Conservation (phyloP, 306 rosid genomes). For the Abrus precatorius region DNA sequence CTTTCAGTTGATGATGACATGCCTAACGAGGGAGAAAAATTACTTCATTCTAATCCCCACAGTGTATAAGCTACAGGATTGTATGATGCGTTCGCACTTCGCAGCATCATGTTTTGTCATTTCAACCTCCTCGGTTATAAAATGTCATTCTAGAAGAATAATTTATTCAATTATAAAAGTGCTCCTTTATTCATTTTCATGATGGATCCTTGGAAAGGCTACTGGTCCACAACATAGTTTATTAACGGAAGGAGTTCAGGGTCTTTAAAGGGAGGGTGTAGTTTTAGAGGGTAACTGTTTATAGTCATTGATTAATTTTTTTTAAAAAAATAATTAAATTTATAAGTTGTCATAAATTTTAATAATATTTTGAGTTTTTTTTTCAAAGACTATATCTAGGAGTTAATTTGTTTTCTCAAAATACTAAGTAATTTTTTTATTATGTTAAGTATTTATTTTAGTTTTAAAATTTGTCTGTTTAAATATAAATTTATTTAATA, state of each 20-base stretch:
- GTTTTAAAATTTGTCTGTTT: too few species aligned
- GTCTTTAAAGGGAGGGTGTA: too few species aligned
- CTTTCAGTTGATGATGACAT: constrained; percentile 58
- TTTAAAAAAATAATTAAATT: too few species aligned
- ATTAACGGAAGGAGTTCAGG: background rate
- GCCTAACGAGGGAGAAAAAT: constrained; percentile 73
- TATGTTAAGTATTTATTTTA: too few species aligned
- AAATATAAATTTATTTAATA: too few species aligned
- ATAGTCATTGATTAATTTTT: too few species aligned
- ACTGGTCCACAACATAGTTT: background rate
- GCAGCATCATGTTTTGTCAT: background rate
- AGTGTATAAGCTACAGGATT: constrained; percentile 62
- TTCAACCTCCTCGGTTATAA: background rate
- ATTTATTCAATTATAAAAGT: constrained; percentile 2
- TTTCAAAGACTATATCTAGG: too few species aligned
- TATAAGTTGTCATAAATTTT: too few species aligned
- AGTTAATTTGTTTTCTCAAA: too few species aligned
- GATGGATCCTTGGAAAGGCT: background rate
- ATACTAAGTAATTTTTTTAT: too few species aligned
- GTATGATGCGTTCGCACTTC: constrained; percentile 40
- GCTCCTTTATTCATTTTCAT: background rate
- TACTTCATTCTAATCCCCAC: constrained; percentile 68
- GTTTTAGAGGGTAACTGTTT: too few species aligned
- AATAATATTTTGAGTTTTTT: too few species aligned
- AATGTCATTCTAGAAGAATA: constrained; percentile 25